Evolutionary conservation across 2,329 filamentous ascomycete species (phyloP).

Genomic region (Colletotrichum tamarilloi): DNA sequence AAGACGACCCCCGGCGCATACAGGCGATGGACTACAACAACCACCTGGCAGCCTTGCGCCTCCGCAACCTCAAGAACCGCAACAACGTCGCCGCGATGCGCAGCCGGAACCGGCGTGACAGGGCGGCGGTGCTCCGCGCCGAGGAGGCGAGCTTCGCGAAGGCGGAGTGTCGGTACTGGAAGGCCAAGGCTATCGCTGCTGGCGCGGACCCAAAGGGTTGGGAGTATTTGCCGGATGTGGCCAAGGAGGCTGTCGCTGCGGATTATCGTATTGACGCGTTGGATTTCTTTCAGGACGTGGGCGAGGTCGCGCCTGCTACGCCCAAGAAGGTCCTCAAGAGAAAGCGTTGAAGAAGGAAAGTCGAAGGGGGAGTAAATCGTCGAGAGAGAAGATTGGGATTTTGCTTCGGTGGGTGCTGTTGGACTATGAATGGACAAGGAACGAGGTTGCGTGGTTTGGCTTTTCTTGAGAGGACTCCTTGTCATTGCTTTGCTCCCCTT

Average conservation of each 20-base stretch:
- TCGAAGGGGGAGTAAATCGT: no score
- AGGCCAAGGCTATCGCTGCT: not conserved
- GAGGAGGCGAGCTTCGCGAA: slow-evolving; percentile 41
- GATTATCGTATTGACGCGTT: not conserved
- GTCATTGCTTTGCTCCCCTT: not conserved
- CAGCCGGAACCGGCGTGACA: slow-evolving; percentile 40
- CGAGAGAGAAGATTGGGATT: not conserved
- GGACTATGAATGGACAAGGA: not conserved
- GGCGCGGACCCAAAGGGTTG: not conserved
- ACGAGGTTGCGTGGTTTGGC: not conserved
- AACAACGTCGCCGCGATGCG: slow-evolving; percentile 54
- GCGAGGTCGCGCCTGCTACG: not conserved
- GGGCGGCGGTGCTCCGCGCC: slow-evolving; percentile 38
- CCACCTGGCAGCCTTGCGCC: slow-evolving; percentile 40
- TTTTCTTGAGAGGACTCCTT: not conserved
- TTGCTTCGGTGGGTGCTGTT: not conserved
- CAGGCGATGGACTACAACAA: slow-evolving; percentile 39
- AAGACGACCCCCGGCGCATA: slow-evolving; percentile 27
- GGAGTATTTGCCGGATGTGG: not conserved
- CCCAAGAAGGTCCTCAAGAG: not conserved
- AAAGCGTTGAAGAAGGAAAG: not conserved
- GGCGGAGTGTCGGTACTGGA: not conserved
- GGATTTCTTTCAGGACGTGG: not conserved
- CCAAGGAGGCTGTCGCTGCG: not conserved
- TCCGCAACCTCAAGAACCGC: slow-evolving; percentile 44